Conservation (phyloP, 345 rosid species). For the Excoecaria cochinchinensis region DNA sequence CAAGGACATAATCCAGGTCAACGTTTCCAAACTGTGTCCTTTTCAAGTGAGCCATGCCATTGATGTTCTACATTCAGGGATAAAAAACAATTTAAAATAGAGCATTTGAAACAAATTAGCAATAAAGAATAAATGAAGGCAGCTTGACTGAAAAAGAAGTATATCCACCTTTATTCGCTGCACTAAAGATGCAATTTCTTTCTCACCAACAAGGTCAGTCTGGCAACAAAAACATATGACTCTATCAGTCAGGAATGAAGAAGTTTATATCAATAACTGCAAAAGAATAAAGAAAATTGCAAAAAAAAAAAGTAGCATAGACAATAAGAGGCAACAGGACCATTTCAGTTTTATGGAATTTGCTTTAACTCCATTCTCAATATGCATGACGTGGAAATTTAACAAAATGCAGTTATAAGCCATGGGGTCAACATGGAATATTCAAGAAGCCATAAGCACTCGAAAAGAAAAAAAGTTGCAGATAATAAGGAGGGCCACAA, state of each 20-base stretch:
- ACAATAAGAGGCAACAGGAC: not conserved
- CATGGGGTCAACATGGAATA: not conserved
- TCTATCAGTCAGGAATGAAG: slow-evolving; percentile 16
- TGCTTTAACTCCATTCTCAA: not conserved
- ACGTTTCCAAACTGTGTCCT: slow-evolving; percentile 78
- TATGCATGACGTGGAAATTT: not conserved
- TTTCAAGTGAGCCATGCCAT: slow-evolving; percentile 73
- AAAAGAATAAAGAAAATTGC: not conserved
- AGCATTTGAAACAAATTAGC: slow-evolving; percentile 10
- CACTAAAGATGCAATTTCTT: slow-evolving; percentile 59
- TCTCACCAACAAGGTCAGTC: slow-evolving; percentile 87
- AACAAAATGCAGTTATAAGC: not conserved
- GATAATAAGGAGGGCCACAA: not conserved
- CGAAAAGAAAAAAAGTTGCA: not conserved
- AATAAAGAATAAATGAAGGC: slow-evolving; percentile 5
- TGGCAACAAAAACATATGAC: slow-evolving; percentile 31
- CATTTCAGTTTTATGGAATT: slow-evolving; percentile 9
- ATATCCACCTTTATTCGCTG: slow-evolving; percentile 64
- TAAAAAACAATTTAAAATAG: slow-evolving; percentile 15
- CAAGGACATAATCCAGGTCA: slow-evolving; percentile 96
- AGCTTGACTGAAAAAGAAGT: not conserved
- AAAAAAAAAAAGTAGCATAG: not conserved
- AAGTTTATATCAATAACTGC: not conserved
- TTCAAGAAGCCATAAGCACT: not conserved
- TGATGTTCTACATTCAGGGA: slow-evolving; percentile 56